Base-by-base conservation (phyloP, 805 yeast genomes). In the Myxozyma kluyveri region DNA sequence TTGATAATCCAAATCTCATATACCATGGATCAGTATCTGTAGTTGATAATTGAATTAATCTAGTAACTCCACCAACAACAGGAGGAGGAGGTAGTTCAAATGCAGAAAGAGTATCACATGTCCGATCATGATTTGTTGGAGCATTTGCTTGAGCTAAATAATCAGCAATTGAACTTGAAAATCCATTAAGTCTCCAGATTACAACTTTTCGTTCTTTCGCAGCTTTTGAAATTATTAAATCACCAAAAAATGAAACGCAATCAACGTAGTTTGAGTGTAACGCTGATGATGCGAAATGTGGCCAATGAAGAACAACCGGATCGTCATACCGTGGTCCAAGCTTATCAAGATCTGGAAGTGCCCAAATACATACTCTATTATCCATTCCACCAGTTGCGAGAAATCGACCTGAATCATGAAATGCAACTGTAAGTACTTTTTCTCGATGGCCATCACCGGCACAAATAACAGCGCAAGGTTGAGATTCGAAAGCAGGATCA, bases 381-480 rank as follows among this genome's bases (percentile, higher is more conserved):
- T 54, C 59, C 57, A 54, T 52, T 9, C 59, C 59, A 21, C 59
- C 59, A 4, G 57, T 47, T 31, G 52, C 46, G 17, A 54, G 41
- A 33, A 54, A 54, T n/a, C 59, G 32, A 19, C 59, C 53, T n/a
- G 52, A 42, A 27, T 52, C 56, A 32, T 54, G 59, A 35, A 54
- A 54, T 3, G 45, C 52, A 6, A 52, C 36, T 3, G 57, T 46
- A 17, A 54, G 47, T 6, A 52, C 59, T 23, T 54, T 56, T 36
- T 54, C 59, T 14, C 59, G 52, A 23, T 54, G 59, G 17, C 59
- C 56, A 18, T 44, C 59, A 22, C 57, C 59, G n/a, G 48, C 59
- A 22, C 59, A 54, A n/a, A 54, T 52, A 6, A 52, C 52, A 1
- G 48, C 53, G 18, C 59, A 54, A 10, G 59, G 59, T 36, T 54